Evolutionary conservation across 768 basidiomycete species (phyloP), one percentile per base, ranked within the genome.

Genomic region (Rubroboletus pulcherrimus): DNA sequence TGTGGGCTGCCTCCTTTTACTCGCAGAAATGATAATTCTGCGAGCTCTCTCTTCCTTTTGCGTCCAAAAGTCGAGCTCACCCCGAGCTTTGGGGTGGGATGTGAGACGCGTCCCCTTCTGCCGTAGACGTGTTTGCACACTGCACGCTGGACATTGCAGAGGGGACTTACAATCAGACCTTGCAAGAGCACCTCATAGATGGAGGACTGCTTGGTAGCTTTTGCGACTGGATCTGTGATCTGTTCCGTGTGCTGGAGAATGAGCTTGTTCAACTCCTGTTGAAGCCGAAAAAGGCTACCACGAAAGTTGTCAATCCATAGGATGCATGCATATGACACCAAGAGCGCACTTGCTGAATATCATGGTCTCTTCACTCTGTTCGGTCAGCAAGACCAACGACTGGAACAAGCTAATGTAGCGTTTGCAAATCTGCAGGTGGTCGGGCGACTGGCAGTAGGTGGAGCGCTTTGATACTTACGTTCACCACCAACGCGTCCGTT

Each of bases 331-430:
- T 37, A 42, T 15, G n/a, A 31, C 49, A 19, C n/a, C 17, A 11
- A 14, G 10, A 31, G 67, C 85, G 61, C 66, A 96, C 96, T 94
- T 94, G 24, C 89, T 84, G 66, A 97, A 97, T 45, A 98, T 89
- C 94, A 98, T 97, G 9, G 91, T 91, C 68, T 97, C 95, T 61
- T 97, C 93, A 40, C 85, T 87, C 57, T 90, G 87, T 38, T 81
- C 81, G 4, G 90, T 91, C 59, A 99, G 73, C 30, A 83, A 81
- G 21, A 95, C 84, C 59, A 94, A 84, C 2, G 88, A 84, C 56
- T 85, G 87, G 77, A 98, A 98, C 64, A 97, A 68, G 15, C 76
- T 75, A 14, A 87, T 78, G 70, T 98, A 99, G 54, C 85, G 83
- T 48, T 77, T 79, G 67, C 88, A 90, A 14, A 94, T 82, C 89